phyloP scores from a whole-genome alignment of 176 grass and related monocot genomes.

The Triticum timopheevii region DNA sequence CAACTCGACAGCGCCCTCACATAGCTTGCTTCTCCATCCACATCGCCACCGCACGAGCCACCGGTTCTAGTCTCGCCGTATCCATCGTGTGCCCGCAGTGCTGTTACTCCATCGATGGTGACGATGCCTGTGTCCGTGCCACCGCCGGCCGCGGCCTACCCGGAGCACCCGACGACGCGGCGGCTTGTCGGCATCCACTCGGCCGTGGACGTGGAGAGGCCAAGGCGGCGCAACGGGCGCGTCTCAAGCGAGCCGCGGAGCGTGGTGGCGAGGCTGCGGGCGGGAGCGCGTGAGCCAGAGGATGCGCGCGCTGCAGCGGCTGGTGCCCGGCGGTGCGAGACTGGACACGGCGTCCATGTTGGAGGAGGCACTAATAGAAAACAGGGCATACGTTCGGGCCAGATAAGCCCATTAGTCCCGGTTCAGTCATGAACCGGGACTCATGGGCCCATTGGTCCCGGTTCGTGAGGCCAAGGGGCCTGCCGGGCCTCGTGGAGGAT shows the following conservation, averaged over 20 bases:
- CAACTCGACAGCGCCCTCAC: constrained; percentile 25
- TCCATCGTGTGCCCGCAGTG: neutral
- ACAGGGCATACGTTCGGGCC: too few relatives aligned
- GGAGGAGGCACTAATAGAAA: constrained; percentile 42
- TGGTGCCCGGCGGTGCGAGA: constrained; percentile 66
- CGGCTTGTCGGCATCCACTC: constrained; percentile 32
- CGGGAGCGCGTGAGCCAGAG: constrained; percentile 68
- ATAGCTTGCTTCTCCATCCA: neutral
- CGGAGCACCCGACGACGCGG: neutral
- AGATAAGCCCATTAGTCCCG: too few relatives aligned
- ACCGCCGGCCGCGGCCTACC: neutral
- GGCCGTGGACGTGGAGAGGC: constrained; percentile 34
- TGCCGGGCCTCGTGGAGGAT: too few relatives aligned
- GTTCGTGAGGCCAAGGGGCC: too few relatives aligned
- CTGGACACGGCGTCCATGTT: constrained; percentile 82
- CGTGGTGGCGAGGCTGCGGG: constrained; percentile 62
- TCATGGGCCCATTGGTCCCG: too few relatives aligned
- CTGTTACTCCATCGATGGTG: neutral
- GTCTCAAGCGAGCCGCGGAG: constrained; percentile 71
- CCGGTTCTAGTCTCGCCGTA: neutral
- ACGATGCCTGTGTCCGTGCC: neutral
- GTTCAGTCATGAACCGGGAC: too few relatives aligned
- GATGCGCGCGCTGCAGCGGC: constrained; percentile 56
- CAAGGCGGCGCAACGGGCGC: constrained; percentile 52
- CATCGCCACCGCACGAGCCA: neutral